phyloP scores from a whole-genome alignment of 2,329 filamentous ascomycete species.

The Alternaria brassicicola region DNA sequence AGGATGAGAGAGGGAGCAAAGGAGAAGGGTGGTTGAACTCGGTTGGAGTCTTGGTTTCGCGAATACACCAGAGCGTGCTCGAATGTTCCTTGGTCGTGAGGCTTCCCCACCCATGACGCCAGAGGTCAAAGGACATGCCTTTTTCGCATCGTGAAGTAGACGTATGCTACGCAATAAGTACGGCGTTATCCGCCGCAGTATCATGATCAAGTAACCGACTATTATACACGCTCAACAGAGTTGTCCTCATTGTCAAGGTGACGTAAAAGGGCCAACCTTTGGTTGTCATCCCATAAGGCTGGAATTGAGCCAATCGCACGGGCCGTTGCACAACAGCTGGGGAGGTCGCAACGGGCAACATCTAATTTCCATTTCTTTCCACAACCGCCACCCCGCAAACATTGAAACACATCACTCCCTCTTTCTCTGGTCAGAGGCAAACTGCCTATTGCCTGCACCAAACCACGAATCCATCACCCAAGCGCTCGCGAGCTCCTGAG shows the following conservation, averaged over 20 bases:
- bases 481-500: background rate
- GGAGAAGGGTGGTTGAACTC: background rate
- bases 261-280: conserved; percentile 1
- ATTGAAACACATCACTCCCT: conserved; percentile 12
- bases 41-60: background rate
- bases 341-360: conserved; percentile 9
- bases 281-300: conserved; percentile 7
- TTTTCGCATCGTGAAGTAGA: background rate
- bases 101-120: conserved; percentile 17
- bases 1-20: conserved; percentile 2
- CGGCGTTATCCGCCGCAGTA: background rate
- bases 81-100: conserved; percentile 12
- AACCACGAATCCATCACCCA: background rate
- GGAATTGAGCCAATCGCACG: conserved; percentile 15
- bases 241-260: conserved; percentile 1
- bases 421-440: background rate
- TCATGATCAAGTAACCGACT: background rate
- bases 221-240: background rate
- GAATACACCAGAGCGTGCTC: conserved; percentile 11
- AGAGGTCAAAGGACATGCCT: too few relatives aligned
- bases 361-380: conserved; percentile 15
- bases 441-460: background rate
- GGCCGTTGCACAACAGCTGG: conserved; percentile 8
- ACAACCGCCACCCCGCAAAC: conserved; percentile 10
- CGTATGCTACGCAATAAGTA: background rate